Conservation (phyloP, 176 grass and related monocot species). For the Phoenix dactylifera region DNA sequence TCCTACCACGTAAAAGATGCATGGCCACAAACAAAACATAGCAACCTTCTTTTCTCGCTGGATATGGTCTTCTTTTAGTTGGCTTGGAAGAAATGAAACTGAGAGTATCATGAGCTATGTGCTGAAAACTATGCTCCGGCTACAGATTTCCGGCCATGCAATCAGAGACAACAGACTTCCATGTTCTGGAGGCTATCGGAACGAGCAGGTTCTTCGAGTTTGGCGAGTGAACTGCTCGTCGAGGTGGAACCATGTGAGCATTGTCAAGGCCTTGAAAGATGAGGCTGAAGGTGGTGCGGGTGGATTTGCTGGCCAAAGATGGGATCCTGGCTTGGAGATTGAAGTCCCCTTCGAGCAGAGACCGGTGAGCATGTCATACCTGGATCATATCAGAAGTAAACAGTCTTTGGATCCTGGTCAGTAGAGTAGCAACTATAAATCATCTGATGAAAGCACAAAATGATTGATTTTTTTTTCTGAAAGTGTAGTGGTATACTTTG, state of each 20-base stretch:
- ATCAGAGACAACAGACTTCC: slow-evolving; percentile 8
- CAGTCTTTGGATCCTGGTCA: too few species aligned
- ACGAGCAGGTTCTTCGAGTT: neutral
- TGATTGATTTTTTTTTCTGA: neutral
- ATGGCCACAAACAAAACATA: slow-evolving; percentile 19
- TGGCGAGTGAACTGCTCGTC: slow-evolving; percentile 6
- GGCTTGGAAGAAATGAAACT: neutral
- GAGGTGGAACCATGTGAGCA: slow-evolving; percentile 13
- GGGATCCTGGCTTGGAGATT: slow-evolving; percentile 92
- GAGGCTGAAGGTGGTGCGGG: slow-evolving; percentile 50
- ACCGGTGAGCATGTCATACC: slow-evolving; percentile 33
- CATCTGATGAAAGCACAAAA: neutral
- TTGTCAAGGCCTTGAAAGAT: slow-evolving; percentile 57
- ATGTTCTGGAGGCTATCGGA: neutral
- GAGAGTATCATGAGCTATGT: too few species aligned
- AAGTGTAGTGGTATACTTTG: too few species aligned
- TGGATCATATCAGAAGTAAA: neutral
- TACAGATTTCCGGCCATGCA: slow-evolving; percentile 35
- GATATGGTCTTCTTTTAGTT: neutral
- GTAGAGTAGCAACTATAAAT: too few species aligned
- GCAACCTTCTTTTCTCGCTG: neutral
- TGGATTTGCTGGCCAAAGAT: slow-evolving; percentile 50
- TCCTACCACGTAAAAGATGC: slow-evolving; percentile 48
- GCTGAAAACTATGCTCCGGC: slow-evolving; percentile 43
- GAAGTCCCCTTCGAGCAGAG: slow-evolving; percentile 85